phyloP scores from a whole-genome alignment of 73 alveolate genomes.

The Symbiodinium natans region DNA sequence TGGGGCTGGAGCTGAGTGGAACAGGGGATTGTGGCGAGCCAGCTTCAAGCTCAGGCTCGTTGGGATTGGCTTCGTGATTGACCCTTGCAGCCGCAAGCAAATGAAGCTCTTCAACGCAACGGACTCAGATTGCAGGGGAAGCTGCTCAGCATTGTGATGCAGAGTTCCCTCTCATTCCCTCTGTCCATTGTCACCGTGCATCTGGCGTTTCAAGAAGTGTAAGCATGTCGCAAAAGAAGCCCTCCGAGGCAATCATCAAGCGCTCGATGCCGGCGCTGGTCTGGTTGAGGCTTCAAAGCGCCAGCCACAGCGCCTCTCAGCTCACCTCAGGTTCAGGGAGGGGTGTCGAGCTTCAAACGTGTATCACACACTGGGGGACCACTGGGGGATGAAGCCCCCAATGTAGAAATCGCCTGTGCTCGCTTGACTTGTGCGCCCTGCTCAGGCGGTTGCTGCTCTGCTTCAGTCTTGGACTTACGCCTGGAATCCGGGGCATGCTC shows the following conservation, averaged over 20 bases:
- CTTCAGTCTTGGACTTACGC: neutral
- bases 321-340: too few species aligned
- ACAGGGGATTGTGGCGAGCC: neutral
- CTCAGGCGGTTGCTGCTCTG: neutral
- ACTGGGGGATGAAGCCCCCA: too few species aligned
- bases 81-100: slow-evolving; percentile 48
- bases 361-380: too few species aligned
- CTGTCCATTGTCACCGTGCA: too few species aligned
- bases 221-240: too few species aligned
- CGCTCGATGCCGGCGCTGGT: neutral
- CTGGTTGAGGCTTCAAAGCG: neutral
- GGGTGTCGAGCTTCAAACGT: too few species aligned
- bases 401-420: too few species aligned
- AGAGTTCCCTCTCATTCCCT: too few species aligned
- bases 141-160: neutral
- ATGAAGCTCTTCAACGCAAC: neutral
- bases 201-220: too few species aligned
- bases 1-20: neutral
- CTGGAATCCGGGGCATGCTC: too few species aligned
- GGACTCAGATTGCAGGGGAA: neutral
- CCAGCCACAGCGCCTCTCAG: neutral
- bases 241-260: neutral
- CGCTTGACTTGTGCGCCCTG: neutral
- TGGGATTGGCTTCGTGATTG: slow-evolving; percentile 36
- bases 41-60: slow-evolving; percentile 21